These are phyloP conservation scores for Juglanconis sp. DNA, from an alignment of 2,329 filamentous ascomycete genomes.

Conservation along the genomic window DNA sequence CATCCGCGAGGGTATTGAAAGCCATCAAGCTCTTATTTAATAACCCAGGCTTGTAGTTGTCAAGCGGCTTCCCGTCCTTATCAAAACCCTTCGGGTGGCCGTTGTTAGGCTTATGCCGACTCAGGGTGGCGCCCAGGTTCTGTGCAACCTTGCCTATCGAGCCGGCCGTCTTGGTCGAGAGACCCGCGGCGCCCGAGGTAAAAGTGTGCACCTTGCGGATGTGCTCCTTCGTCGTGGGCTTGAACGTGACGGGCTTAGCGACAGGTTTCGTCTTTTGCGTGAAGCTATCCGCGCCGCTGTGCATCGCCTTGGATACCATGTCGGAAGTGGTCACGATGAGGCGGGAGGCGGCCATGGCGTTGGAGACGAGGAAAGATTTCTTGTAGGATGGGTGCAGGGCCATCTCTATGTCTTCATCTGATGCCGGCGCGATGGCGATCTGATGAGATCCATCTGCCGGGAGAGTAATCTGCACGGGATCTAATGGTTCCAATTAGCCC, in stretches of 20 bases:
- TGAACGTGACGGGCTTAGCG: slow-evolving; percentile 81
- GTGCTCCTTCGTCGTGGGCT: slow-evolving; percentile 76
- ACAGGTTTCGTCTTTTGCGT: slow-evolving; percentile 75
- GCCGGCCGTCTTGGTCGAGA: slow-evolving; percentile 84
- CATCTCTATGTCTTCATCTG: slow-evolving; percentile 70
- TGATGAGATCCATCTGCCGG: slow-evolving; percentile 63
- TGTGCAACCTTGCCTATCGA: slow-evolving; percentile 81
- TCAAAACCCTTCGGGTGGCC: slow-evolving; percentile 59
- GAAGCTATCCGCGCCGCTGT: slow-evolving; percentile 75
- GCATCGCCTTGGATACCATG: slow-evolving; percentile 73
- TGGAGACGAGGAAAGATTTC: slow-evolving; percentile 80
- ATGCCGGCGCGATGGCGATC: slow-evolving; percentile 63
- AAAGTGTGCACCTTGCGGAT: slow-evolving; percentile 89
- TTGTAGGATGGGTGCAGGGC: slow-evolving; percentile 88
- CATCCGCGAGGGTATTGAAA: slow-evolving; percentile 90
- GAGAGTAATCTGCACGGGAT: slow-evolving; percentile 76
- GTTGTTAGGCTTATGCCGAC: slow-evolving; percentile 54
- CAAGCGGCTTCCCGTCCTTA: slow-evolving; percentile 63
- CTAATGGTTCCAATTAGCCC: slow-evolving; percentile 36
- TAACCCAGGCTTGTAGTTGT: slow-evolving; percentile 79
- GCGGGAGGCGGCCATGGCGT: slow-evolving; percentile 82
- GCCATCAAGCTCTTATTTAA: slow-evolving; percentile 96
- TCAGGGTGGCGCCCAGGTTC: slow-evolving; percentile 76
- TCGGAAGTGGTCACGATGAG: slow-evolving; percentile 86
- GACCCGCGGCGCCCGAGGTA: slow-evolving; percentile 71